Base-by-base conservation (phyloP, 805 yeast genomes). In the Peterozyma toletana region DNA sequence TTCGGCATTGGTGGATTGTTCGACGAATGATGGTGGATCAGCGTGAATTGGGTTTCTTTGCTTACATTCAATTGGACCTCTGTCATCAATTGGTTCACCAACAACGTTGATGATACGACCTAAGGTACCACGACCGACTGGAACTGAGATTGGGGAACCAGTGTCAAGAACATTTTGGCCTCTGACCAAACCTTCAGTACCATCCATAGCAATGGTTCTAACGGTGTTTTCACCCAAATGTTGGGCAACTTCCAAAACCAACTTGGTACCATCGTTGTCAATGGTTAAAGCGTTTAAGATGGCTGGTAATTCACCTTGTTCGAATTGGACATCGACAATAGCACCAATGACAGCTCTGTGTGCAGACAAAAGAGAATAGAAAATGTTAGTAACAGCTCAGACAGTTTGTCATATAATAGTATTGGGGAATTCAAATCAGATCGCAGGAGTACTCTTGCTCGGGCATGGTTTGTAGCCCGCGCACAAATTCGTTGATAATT, bases 201-300 rank as follows among this genome's bases (percentile, higher is more conserved):
- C 98, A 73, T 93, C 99, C 99, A 93, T 93, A 68, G 99, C 98
- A 85, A 93, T 93, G 69, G 99, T 85, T 85, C 99, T 91, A 70
- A 93, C 98, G 62, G 98, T 86, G 86, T 89, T 89, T 80, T 93
- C 98, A 81, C 99, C 99, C 73, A 93, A 83, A 76, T 93, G 99
- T 80, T 93, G 99, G 63, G 99, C 93, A 61, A 93, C 99, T 78
- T 93, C 99, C 64, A 93, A 82, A 56, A 93, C 89, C 67, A 93
- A 83, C 64, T 78, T 78, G 39, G 45, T 21, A 56, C 71, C 71
- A 62, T 89, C 90, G 56, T 77, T 71, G 68, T 87, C 80, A 67
- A 93, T 80, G 71, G 86, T 89, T 64, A 93, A 80, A 59, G 99
- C 98, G 72, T 93, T 93, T 65, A 89, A 81, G 77, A 93, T 93